Evolutionary conservation across 306 rosid species (phyloP).

Genomic region (Casuarina cunninghamiana): DNA sequence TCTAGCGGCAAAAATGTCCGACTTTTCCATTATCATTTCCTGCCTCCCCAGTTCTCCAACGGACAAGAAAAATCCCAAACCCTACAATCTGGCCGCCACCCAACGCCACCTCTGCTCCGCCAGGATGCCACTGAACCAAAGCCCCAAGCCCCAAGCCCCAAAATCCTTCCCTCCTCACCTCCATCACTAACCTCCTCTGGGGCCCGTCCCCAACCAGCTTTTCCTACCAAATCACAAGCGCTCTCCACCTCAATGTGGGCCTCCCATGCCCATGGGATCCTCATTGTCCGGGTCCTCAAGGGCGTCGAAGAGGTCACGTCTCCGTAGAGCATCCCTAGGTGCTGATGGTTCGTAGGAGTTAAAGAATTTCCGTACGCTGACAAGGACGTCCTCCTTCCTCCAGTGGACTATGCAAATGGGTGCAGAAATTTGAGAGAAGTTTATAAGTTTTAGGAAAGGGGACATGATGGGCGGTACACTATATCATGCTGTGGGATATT

Average conservation of each 20-base stretch:
- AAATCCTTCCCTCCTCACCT: slow-evolving; percentile 45
- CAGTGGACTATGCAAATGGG: not conserved
- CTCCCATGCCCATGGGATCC: slow-evolving; percentile 91
- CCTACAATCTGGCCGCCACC: slow-evolving; percentile 8
- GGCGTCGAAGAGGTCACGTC: slow-evolving; percentile 48
- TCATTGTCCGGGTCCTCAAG: slow-evolving; percentile 76
- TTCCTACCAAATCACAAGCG: slow-evolving; percentile 17
- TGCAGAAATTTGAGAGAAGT: not conserved
- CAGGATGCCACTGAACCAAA: slow-evolving; percentile 50
- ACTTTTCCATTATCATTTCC: slow-evolving; percentile 7
- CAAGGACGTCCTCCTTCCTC: too few relatives aligned
- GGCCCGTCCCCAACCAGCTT: slow-evolving; percentile 57
- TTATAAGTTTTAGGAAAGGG: slow-evolving; percentile 42
- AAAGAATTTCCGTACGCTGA: not conserved
- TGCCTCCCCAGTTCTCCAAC: slow-evolving; percentile 21
- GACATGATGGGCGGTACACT: slow-evolving; percentile 30
- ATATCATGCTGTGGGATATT: slow-evolving; percentile 64
- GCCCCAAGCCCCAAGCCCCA: slow-evolving; percentile 32
- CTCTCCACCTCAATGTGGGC: slow-evolving; percentile 77
- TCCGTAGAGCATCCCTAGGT: too few relatives aligned
- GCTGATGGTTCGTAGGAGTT: too few relatives aligned
- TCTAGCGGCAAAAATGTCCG: not conserved
- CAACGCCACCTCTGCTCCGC: slow-evolving; percentile 24
- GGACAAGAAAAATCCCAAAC: not conserved
- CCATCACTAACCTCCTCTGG: slow-evolving; percentile 81